Evolutionary conservation across 805 yeast genomes (phyloP).

Genomic region (Teunomyces panamensis): DNA sequence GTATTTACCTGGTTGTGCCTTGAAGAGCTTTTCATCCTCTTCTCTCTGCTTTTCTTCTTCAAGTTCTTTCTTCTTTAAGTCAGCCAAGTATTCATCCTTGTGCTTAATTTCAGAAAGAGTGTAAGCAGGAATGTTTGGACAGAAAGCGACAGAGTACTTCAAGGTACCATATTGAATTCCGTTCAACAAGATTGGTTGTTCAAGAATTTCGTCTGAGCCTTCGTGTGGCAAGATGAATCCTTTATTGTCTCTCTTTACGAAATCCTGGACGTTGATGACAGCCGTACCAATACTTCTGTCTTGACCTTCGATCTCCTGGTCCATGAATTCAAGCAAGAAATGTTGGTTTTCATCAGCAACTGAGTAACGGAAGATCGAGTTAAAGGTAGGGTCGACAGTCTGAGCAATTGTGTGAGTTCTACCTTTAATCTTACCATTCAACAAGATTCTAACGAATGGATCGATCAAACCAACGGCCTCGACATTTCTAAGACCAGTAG

Average conservation of each 20-base stretch:
- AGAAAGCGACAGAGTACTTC: slow-evolving; percentile 55
- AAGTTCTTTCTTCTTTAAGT: slow-evolving; percentile 20
- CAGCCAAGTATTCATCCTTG: slow-evolving; percentile 40
- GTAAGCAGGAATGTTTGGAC: slow-evolving; percentile 63
- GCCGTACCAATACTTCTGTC: slow-evolving; percentile 65
- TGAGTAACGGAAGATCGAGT: slow-evolving; percentile 59
- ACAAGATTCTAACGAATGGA: slow-evolving; percentile 62
- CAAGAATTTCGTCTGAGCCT: slow-evolving; percentile 46
- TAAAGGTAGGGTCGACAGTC: slow-evolving; percentile 55
- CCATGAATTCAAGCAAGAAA: slow-evolving; percentile 57
- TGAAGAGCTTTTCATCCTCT: slow-evolving; percentile 47
- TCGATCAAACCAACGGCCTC: slow-evolving; percentile 72
- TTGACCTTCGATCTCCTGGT: slow-evolving; percentile 59
- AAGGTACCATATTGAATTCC: slow-evolving; percentile 47
- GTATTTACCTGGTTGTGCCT: slow-evolving; percentile 57
- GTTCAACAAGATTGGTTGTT: slow-evolving; percentile 41
- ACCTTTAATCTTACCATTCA: slow-evolving; percentile 57
- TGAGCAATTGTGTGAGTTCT: slow-evolving; percentile 54
- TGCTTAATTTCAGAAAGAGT: slow-evolving; percentile 54
- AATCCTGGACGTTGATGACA: slow-evolving; percentile 47
- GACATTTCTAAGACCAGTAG: slow-evolving; percentile 50
- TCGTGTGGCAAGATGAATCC: slow-evolving; percentile 50
- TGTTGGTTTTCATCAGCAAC: slow-evolving; percentile 59
- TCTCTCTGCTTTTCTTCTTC: slow-evolving; percentile 41
- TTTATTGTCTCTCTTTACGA: slow-evolving; percentile 45